phyloP scores from a whole-genome alignment of 179 eudicot genomes.

The Corrigiola litoralis region DNA sequence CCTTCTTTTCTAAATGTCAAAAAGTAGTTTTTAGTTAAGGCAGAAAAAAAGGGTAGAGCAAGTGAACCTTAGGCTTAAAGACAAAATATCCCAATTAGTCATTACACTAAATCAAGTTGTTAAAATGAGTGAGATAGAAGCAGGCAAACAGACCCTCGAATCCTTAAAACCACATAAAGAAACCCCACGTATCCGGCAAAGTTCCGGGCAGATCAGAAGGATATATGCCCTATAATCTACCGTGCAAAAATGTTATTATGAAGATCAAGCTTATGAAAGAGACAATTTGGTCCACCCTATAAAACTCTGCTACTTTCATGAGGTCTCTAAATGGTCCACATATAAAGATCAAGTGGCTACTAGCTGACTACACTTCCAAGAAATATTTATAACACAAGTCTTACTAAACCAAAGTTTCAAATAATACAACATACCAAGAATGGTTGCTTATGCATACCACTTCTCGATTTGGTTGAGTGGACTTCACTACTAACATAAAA shows the following conservation, averaged over 20 bases:
- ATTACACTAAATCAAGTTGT: not conserved
- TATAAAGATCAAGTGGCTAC: not conserved
- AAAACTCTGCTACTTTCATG: too few species aligned
- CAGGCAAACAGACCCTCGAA: not conserved
- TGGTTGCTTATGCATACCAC: too few species aligned
- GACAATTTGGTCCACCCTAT: not conserved
- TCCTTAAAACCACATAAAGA: constrained; percentile 6
- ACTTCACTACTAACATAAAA: too few species aligned
- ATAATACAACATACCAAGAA: too few species aligned
- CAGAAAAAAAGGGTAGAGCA: not conserved
- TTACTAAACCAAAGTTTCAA: not conserved
- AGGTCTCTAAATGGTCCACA: not conserved
- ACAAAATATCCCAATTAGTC: not conserved
- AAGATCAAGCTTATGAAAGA: not conserved
- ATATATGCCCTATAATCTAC: not conserved
- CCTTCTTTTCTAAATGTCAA: not conserved
- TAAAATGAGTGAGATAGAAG: not conserved
- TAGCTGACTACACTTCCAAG: too few species aligned
- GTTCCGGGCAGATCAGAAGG: constrained; percentile 14
- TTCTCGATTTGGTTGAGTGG: too few species aligned
- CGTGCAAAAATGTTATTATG: not conserved
- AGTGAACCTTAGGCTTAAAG: constrained; percentile 1
- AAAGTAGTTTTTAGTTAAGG: not conserved
- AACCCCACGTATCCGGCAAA: constrained; percentile 32
- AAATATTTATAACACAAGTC: too few species aligned